Conservation (phyloP, 2,329 filamentous ascomycete genomes). For the Plectosphaerella sp. region DNA sequence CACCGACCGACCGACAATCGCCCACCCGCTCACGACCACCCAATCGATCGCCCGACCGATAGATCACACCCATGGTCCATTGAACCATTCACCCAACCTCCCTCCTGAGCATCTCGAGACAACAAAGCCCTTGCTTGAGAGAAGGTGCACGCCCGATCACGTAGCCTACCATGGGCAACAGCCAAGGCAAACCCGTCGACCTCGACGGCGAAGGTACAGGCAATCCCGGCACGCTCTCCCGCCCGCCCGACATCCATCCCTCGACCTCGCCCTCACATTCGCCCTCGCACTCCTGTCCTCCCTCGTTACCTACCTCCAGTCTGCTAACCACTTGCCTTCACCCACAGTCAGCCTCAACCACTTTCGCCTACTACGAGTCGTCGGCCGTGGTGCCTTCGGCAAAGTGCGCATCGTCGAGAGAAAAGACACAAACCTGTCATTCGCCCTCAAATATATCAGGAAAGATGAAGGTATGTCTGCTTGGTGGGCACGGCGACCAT, state of each 20-base stretch:
- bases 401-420: slow-evolving; percentile 98
- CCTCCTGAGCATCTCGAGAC: neutral
- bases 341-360: slow-evolving; percentile 87
- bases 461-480: slow-evolving; percentile 83
- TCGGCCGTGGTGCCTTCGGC: slow-evolving; percentile 96
- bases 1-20: neutral
- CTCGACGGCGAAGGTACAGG: slow-evolving; percentile 83
- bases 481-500: neutral
- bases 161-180: slow-evolving; percentile 73
- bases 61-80: neutral
- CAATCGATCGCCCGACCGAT: neutral
- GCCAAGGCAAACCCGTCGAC: slow-evolving; percentile 88
- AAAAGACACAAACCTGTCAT: slow-evolving; percentile 90
- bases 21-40: no score
- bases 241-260: neutral
- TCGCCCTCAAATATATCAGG: slow-evolving; percentile 95
- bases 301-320: slow-evolving; percentile 4
- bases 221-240: neutral
- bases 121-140: neutral
- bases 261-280: neutral
- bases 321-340: slow-evolving; percentile 5
- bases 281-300: slow-evolving; percentile 9
- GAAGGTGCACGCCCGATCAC: slow-evolving; percentile 1
- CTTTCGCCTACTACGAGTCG: slow-evolving; percentile 90
- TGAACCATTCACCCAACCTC: neutral